These are phyloP conservation scores for Boletus reticuloceps DNA, from an alignment of 768 basidiomycete species.

Conservation along the genomic window DNA sequence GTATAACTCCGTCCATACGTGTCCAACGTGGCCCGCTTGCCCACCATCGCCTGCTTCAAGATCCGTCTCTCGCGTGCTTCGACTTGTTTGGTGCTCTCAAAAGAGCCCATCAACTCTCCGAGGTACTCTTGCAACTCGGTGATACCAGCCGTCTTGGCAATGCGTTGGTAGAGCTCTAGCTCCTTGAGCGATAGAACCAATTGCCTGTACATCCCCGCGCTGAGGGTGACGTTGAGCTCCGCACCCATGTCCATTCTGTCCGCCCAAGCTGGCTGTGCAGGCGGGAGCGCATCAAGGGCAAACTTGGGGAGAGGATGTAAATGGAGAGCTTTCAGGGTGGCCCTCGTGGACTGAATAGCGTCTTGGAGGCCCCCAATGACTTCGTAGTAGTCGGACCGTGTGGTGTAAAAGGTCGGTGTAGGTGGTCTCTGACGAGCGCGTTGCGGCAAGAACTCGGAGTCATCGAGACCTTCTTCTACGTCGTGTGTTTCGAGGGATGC, in stretches of 20 bases:
- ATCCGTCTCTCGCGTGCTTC: conserved; percentile 37
- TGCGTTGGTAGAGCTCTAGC: conserved; percentile 55
- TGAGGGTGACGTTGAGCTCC: conserved; percentile 58
- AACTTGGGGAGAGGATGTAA: conserved; percentile 79
- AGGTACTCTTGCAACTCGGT: conserved; percentile 58
- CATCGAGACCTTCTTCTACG: conserved; percentile 5
- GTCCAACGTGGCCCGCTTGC: conserved; percentile 64
- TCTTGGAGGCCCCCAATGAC: conserved; percentile 63
- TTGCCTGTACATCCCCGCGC: conserved; percentile 67
- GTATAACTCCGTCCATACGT: conserved; percentile 82
- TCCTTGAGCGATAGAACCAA: conserved; percentile 61
- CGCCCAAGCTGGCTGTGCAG: conserved; percentile 68
- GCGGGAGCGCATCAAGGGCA: conserved; percentile 55
- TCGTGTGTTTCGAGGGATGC: conserved; percentile 20
- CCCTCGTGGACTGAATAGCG: conserved; percentile 56
- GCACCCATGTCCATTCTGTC: conserved; percentile 54
- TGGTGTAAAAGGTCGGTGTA: conserved; percentile 84
- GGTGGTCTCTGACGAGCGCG: conserved; percentile 39
- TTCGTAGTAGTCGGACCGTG: conserved; percentile 72
- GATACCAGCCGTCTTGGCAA: conserved; percentile 19
- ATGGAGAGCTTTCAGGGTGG: conserved; percentile 57
- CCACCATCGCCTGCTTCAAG: conserved; percentile 33
- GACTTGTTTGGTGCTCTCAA: conserved; percentile 62
- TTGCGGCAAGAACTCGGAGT: conserved; percentile 5
- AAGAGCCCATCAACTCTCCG: conserved; percentile 56